A percentile compares a stretch with the other conserved stretches of the same genome.
Conservation (phyloP, 225 moss, liverwort and hornwort genomes). For the Polytrichum commune region DNA sequence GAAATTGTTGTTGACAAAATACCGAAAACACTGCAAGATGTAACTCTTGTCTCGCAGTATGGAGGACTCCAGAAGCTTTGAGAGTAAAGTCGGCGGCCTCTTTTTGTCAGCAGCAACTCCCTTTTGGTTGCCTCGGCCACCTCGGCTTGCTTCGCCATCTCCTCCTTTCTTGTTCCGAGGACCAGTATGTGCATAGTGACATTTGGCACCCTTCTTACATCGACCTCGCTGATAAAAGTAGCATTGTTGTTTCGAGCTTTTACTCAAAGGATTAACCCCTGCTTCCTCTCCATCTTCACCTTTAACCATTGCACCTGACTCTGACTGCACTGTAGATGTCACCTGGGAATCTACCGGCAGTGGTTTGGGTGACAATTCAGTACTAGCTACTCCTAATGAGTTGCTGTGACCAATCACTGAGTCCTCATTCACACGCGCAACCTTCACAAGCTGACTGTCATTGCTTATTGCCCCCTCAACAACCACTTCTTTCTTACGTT, state of each 20-base stretch:
- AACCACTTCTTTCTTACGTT: constrained; percentile 33
- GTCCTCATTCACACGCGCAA: constrained; percentile 30
- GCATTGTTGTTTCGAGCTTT: constrained; percentile 36
- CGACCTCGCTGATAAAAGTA: constrained; percentile 61
- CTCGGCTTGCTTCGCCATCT: constrained; percentile 15
- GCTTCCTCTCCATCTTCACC: constrained; percentile 19
- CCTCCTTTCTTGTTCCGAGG: constrained; percentile 27
- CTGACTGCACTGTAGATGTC: constrained; percentile 2
- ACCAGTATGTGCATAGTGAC: constrained; percentile 57
- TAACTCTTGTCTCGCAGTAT: constrained; percentile 77
- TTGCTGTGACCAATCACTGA: not conserved
- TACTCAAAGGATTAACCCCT: constrained; percentile 13
- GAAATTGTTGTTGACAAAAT: constrained; percentile 75
- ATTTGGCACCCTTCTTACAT: constrained; percentile 70
- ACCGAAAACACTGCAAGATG: constrained; percentile 77
- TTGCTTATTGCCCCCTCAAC: constrained; percentile 7
- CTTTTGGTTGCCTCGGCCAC: constrained; percentile 14
- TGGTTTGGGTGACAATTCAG: constrained; percentile 21
- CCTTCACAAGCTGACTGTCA: constrained; percentile 49
- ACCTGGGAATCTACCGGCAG: constrained; percentile 2
- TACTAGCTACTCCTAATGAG: not conserved
- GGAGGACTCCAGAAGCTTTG: constrained; percentile 77
- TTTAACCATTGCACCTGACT: not conserved
- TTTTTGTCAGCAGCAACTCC: constrained; percentile 17
- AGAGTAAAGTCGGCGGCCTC: constrained; percentile 59